Conservation (phyloP, 306 rosid genomes). For the Acmispon strigosus region DNA sequence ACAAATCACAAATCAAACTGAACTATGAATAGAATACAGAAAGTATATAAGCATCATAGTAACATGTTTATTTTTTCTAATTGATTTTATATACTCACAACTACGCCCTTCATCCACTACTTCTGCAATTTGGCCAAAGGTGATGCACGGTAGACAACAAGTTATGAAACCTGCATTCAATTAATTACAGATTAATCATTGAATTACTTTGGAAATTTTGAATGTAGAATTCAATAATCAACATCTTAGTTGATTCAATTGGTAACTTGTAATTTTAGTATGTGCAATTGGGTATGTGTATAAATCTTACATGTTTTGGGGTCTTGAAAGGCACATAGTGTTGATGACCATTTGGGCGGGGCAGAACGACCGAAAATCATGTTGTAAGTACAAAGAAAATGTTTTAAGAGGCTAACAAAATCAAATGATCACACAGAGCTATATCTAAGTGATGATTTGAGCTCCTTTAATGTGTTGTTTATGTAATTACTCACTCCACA, state of each 20-base stretch:
- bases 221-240: too few relatives aligned
- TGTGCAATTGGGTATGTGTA: background rate
- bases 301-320: slow-evolving; percentile 25
- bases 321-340: slow-evolving; percentile 26
- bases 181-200: background rate
- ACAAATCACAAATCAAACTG: background rate
- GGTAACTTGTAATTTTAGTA: background rate
- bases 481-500: background rate
- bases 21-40: background rate
- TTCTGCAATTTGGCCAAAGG: slow-evolving; percentile 45
- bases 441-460: too few relatives aligned
- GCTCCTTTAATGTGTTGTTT: too few relatives aligned
- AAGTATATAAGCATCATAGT: background rate
- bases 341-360: slow-evolving; percentile 33
- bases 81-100: slow-evolving; percentile 21
- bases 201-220: too few relatives aligned
- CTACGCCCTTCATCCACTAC: slow-evolving; percentile 33
- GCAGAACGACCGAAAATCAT: slow-evolving; percentile 22
- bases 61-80: too few relatives aligned
- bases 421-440: background rate
- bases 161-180: slow-evolving; percentile 30
- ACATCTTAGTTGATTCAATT: too few relatives aligned
- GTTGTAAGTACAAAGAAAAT: background rate
- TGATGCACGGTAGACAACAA: slow-evolving; percentile 37
- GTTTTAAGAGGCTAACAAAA: background rate